Evolutionary conservation across 371 early-diverging fungal species (phyloP), one percentile per base, ranked within the genome.

Genomic region (Thermomucor indicae-seudaticae): DNA sequence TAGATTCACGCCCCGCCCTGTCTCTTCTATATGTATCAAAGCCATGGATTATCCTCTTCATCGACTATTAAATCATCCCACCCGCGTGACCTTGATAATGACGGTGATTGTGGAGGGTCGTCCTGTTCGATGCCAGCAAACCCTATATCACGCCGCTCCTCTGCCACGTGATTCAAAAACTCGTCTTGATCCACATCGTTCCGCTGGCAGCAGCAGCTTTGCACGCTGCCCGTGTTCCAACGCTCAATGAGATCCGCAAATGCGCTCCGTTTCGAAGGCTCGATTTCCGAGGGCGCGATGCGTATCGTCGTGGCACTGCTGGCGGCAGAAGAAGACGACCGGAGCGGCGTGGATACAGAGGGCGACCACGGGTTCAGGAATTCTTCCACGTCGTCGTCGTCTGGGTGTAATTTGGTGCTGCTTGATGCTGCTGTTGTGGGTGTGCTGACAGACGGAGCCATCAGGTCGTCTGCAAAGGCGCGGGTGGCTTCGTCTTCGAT

Each of bases 211-310:
- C n/a, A n/a, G n/a, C n/a, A n/a, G n/a, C n/a, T n/a, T 28, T 42
- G 19, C 16, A 17, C 24, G 52, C 43, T 17, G 49, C 55, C 6
- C 49, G 48, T 59, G 34, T 70, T 63, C 75, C 75, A 75, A 47
- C 65, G 70, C 1, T 55, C 53, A 44, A 75, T 75, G 28, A 75
- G 47, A 53, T 75, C 75, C 4, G 75, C 68, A 62, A 75, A 75
- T 6, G 66, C 71, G 19, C 49, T 50, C 43, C 67, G 58, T 43
- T 70, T 75, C 31, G 58, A 43, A 2, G 73, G 73, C 14, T 65
- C 69, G 28, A 72, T 72, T 2, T 64, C 32, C 53, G 53, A 19
- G 12, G 39, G 6, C 10, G 35, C 6, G n/a, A 50, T 23, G 38
- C n/a, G n/a, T n/a, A n/a, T n/a, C n/a, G n/a, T n/a, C n/a, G n/a